Base-by-base conservation (phyloP, 2,329 filamentous ascomycete species). In the Fusarium luffae region DNA sequence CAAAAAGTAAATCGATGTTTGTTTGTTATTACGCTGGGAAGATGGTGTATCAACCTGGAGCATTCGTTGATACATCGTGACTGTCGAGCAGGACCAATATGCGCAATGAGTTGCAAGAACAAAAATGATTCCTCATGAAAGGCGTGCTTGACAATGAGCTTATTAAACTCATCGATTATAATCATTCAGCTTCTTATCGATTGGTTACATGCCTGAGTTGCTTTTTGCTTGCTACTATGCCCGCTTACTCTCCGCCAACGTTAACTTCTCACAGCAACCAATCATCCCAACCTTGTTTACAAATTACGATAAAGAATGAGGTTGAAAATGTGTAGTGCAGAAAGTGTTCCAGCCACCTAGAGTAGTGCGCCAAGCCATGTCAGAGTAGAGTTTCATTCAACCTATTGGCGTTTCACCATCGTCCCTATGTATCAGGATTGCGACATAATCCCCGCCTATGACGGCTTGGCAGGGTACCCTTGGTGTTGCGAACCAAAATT, bases 391-490 rank as follows among this genome's bases (percentile, higher is more conserved):
- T 56, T 56, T 50, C 34, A n/a, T 19, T 50, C 16, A 23, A 21
- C 46, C 42, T 34, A 28, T 40, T 25, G 48, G 14, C 28, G 28
- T 42, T 23, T 54, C 56, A 64, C 42, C 46, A n/a, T 28, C 19
- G 28, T 40, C 40, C 47, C 25, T 37, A 55, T 28, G 43, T 50
- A 44, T 49, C 42, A 42, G 58, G 58, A 70, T 70, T 49, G 59
- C 68, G 68, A 70, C 63, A 70, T 57, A 68, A 60, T 56, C 63
- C 67, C 68, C 68, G 58, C 68, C 19, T 28, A 70, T 70, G 58
- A 19, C 68, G 68, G 67, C 18, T 47, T 23, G 43, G 25, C 25
- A 30, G 16, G 25, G 16, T 32, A 21, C 14, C 18, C 49, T 51
- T 18, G 21, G 13, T 8, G 16, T 49, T 16, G 30, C 14, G 16